Evolutionary conservation across 2,329 filamentous ascomycete genomes (phyloP).

Genomic region (Neofusicoccum sp.): DNA sequence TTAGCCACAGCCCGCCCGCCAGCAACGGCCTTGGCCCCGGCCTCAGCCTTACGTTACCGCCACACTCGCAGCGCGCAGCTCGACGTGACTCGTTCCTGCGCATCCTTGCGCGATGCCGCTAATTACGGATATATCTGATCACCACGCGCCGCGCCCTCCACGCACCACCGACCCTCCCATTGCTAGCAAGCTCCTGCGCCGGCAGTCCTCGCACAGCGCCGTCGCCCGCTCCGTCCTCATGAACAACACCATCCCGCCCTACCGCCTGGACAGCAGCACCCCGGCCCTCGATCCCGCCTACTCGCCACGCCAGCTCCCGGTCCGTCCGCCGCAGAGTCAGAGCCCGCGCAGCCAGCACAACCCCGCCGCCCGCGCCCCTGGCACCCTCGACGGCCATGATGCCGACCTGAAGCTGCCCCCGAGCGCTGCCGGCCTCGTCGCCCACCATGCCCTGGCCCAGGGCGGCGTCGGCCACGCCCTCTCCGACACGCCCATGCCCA

Average conservation of each 20-base stretch:
- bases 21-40: neutral
- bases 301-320: conserved; percentile 24
- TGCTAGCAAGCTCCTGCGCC: conserved; percentile 20
- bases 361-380: neutral
- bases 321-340: conserved; percentile 19
- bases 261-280: conserved; percentile 26
- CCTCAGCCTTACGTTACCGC: conserved; percentile 10
- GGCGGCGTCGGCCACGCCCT: conserved; percentile 53
- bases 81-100: conserved; percentile 13
- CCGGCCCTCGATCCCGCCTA: conserved; percentile 22
- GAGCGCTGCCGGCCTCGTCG: neutral
- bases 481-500: conserved; percentile 63
- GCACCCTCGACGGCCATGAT: conserved; percentile 19
- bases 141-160: conserved; percentile 15
- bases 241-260: conserved; percentile 27
- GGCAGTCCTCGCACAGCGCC: conserved; percentile 47
- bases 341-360: conserved; percentile 18
- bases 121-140: conserved; percentile 20
- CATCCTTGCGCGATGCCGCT: conserved; percentile 17
- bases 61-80: neutral
- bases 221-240: conserved; percentile 53
- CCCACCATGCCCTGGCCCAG: conserved; percentile 22
- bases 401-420: conserved; percentile 34
- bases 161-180: conserved; percentile 11
- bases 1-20: too few species aligned